Evolutionary conservation across 2,329 filamentous ascomycete species (phyloP), one percentile per base, ranked within the genome.

Genomic region (Alternaria consortialis): DNA sequence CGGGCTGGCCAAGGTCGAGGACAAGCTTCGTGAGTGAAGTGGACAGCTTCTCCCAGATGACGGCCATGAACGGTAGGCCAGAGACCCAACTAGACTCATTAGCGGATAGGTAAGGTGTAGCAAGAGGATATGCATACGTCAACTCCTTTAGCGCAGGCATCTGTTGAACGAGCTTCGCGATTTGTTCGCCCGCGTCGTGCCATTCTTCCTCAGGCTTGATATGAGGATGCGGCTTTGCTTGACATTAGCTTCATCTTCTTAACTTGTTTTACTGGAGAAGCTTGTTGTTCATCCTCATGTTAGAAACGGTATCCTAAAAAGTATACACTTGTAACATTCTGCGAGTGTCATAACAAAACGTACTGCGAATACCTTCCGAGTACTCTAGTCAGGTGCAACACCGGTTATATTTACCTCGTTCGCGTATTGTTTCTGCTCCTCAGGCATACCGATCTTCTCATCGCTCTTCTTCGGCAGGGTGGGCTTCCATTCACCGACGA

Each of bases 31-130:
- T 69, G 25, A 78, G 60, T 6, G 59, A 63, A 1, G 53, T 63
- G 1, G 71, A 64, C 25, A 77, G 59, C 40, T 60, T 60, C 3
- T 63, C 34, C 65, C 69, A 77, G 36, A 73, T 44, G 2, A 47
- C 53, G 2, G 66, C 53, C 52, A 65, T 70, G 57, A 77, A 77
- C 1, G 74, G 72, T 0, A 77, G 54, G 0, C 56, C 65, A 2
- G 69, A 69, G 15, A 70, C 65, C 75, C 74, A 77, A 2, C 75
- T 77, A n/a, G 5, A 17, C 11, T 25, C 36, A 17, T 69, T 12
- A 58, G 58, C n/a, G n/a, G 17, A 12, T 31, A 11, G 11, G 15
- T 29, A 4, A 3, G 23, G 6, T n/a, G 44, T 5, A 12, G 15
- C 4, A 46, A 47, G 20, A 7, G 12, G 9, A 7, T 36, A 2